Evolutionary conservation across 148 eudicot species (phyloP), one percentile per base, ranked within the genome.

Genomic region (Agrostemma githago): DNA sequence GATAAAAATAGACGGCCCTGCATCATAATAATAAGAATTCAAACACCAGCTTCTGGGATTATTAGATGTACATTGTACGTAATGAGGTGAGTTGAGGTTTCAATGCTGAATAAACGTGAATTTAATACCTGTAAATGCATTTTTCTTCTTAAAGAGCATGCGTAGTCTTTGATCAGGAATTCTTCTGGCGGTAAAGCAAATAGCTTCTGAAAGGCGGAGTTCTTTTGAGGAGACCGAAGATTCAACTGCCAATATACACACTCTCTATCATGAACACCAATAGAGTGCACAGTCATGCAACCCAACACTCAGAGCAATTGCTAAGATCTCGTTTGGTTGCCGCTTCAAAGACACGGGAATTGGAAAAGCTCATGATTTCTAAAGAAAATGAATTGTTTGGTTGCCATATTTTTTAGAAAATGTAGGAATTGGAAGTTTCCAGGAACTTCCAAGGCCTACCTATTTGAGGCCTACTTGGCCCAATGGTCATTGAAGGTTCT

Each of bases 1-100:
- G 98, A 93, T 66, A 93, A 79, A 77, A 86, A 93, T 16, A 90
- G 86, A 26, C 96, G 93, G 38, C 98, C 98, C 98, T 93, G 84
- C 78, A 79, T 64, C 66, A 48, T 26, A 72, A 73, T 42, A 70
- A 78, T 48, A 51, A 26, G 16, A 53, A 34, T 9, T 53, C 38
- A 2, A 16, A 14, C 2, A 63, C 6, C 20, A 48, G 54, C 76
- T 10, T 15, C 63, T 16, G 14, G 60, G 48, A 74, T 19, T 5
- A 66, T 19, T 19, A 41, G 44, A 73, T 73, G 60, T 44, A 56
- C 3, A 17, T 11, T 73, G 60, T 44, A 56, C 3, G 10, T 11
- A 11, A 9, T 65, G 37, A 38, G 26, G 38, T 40, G 43, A 14
- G 26, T 16, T 11, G 62, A 26, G 53, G 12, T 8, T 69, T 42